Conservation (phyloP, 805 yeast species). For the Kuraishia floccosa region DNA sequence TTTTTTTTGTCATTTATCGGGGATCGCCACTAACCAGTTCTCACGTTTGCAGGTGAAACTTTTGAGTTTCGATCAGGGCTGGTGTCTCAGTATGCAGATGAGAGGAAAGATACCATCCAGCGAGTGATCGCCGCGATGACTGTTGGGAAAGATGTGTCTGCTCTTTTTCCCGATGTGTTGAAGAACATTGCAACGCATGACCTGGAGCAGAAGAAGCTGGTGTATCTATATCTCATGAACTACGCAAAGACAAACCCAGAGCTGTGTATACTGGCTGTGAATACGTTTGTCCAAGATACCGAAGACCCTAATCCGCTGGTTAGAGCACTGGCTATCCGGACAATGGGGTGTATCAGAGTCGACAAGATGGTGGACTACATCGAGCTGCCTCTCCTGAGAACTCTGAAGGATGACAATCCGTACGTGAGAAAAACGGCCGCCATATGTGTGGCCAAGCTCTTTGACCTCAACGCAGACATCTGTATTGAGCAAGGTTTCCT, state of each 20-base stretch:
- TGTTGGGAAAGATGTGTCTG: conserved; percentile 90
- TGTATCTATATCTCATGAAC: conserved; percentile 90
- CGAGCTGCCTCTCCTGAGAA: conserved; percentile 79
- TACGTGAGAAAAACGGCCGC: conserved; percentile 98
- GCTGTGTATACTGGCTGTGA: conserved; percentile 88
- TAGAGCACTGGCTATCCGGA: conserved; percentile 90
- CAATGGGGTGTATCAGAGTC: conserved; percentile 97
- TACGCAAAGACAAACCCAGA: conserved; percentile 97
- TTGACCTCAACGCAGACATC: conserved; percentile 69
- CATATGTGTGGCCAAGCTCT: conserved; percentile 90
- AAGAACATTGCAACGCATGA: conserved; percentile 97
- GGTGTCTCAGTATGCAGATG: conserved; percentile 90
- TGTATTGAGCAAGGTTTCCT: conserved; percentile 85
- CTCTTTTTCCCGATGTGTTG: conserved; percentile 89
- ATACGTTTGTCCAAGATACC: conserved; percentile 90
- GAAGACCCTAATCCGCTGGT: conserved; percentile 96
- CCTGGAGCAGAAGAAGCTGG: conserved; percentile 91
- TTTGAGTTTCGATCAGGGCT: conserved; percentile 82
- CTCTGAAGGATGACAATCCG: conserved; percentile 88
- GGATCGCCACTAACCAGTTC: conserved; percentile 1
- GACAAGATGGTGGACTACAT: conserved; percentile 92
- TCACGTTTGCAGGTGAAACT: conserved; percentile 51
- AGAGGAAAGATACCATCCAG: conserved; percentile 93
- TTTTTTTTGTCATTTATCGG: conserved; percentile 39
- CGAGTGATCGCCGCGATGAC: conserved; percentile 98